Conservation (phyloP, 306 rosid genomes). For the Crataegus laevigata region DNA sequence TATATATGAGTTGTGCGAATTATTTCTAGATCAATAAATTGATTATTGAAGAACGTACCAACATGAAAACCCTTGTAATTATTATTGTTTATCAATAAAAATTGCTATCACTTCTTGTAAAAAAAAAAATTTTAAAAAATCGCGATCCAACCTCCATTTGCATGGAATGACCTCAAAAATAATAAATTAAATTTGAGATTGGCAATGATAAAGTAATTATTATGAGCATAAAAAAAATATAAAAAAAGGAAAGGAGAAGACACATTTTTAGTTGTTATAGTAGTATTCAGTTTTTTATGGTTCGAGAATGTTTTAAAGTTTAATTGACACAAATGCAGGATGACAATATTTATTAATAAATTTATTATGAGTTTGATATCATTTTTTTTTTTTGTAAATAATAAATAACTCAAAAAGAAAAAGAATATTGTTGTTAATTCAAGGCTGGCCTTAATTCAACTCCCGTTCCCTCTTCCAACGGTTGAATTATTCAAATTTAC, state of each 20-base stretch:
- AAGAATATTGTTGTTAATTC: constrained; percentile 7
- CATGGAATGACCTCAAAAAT: neutral
- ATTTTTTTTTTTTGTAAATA: no score
- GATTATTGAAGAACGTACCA: no score
- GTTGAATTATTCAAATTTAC: constrained; percentile 24
- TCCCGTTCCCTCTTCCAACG: constrained; percentile 43
- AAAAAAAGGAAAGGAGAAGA: neutral
- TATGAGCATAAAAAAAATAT: no score
- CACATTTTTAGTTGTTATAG: neutral
- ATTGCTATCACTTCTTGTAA: no score
- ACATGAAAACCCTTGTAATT: no score
- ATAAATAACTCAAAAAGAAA: neutral
- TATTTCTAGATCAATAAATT: no score
- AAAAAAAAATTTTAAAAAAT: no score
- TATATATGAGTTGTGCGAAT: no score
- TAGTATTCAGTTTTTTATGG: neutral
- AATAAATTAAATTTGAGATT: neutral
- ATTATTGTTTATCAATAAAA: no score
- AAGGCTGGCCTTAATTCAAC: no score
- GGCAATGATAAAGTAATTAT: neutral
- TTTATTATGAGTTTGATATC: no score
- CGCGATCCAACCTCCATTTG: neutral
- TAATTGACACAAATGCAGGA: neutral
- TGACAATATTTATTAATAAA: no score
- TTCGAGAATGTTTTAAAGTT: neutral